phyloP scores from a whole-genome alignment of 108 stramenopile genomes.

The Cyclotella distinguenda region DNA sequence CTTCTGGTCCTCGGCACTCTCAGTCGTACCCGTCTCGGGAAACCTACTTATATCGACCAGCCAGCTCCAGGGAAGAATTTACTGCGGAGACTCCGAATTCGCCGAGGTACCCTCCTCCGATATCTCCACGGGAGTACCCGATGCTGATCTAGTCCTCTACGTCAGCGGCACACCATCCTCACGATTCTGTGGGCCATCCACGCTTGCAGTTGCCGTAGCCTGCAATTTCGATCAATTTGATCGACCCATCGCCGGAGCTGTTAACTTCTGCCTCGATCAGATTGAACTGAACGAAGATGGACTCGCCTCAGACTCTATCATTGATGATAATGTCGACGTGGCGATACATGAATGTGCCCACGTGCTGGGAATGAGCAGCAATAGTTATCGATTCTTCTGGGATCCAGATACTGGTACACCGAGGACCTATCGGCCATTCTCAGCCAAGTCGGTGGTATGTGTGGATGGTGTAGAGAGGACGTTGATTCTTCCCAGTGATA shows the following conservation, averaged over 20 bases:
- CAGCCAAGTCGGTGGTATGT: constrained; percentile 63
- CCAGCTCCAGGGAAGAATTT: constrained; percentile 64
- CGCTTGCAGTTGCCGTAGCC: constrained; percentile 78
- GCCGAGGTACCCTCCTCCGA: constrained; percentile 65
- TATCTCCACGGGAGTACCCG: constrained; percentile 60
- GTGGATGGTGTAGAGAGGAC: constrained; percentile 68
- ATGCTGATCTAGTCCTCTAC: constrained; percentile 72
- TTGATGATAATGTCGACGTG: constrained; percentile 79
- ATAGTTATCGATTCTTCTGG: constrained; percentile 80
- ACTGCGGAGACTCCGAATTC: constrained; percentile 84
- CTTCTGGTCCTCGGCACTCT: constrained; percentile 73
- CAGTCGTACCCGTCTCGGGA: constrained; percentile 74
- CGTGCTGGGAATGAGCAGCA: constrained; percentile 76
- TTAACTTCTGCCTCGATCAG: constrained; percentile 79
- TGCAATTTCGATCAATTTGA: constrained; percentile 77
- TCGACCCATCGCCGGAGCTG: constrained; percentile 80
- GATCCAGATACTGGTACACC: constrained; percentile 68
- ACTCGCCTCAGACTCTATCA: constrained; percentile 51
- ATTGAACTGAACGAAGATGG: constrained; percentile 65
- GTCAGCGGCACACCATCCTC: constrained; percentile 70
- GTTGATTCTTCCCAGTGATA: constrained; percentile 60
- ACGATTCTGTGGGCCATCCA: constrained; percentile 69
- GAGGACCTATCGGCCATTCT: constrained; percentile 72
- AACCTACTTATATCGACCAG: constrained; percentile 56
- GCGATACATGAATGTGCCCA: constrained; percentile 79